Percentiles rank a stretch among this genome's conserved stretches.
Evolutionary conservation across 441 rosid species (phyloP).

Genomic region (Bruguiera hainesii): DNA sequence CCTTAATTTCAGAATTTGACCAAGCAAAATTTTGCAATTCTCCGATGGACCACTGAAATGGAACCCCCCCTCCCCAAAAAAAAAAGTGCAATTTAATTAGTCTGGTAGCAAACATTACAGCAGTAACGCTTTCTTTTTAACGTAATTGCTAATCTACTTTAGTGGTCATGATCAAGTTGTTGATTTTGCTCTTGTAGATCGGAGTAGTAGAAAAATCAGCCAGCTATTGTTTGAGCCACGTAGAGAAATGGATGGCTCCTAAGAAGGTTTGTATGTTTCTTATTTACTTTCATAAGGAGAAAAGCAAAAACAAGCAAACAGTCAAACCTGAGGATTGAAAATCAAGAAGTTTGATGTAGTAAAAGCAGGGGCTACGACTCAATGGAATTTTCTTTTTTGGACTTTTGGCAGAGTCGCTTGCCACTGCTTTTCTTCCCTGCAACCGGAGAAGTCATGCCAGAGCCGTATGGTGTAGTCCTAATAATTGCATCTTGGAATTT

Average conservation of each 20-base stretch:
- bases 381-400: neutral
- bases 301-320: neutral
- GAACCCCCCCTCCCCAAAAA: too few relatives aligned
- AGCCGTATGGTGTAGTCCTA: slow-evolving; percentile 79
- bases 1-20: too few relatives aligned
- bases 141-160: neutral
- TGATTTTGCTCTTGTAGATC: slow-evolving; percentile 28
- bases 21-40: too few relatives aligned
- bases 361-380: neutral
- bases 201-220: slow-evolving; percentile 66
- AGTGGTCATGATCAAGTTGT: neutral
- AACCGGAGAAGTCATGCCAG: slow-evolving; percentile 54
- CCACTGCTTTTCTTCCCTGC: slow-evolving; percentile 64
- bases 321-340: too few relatives aligned
- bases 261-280: slow-evolving; percentile 38
- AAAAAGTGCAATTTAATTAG: too few relatives aligned
- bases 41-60: too few relatives aligned
- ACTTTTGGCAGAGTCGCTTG: slow-evolving; percentile 35
- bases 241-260: slow-evolving; percentile 76
- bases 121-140: neutral
- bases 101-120: neutral
- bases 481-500: slow-evolving; percentile 76
- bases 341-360: too few relatives aligned
- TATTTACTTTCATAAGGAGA: neutral
- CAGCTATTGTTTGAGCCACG: slow-evolving; percentile 32